Evolutionary conservation across 2,329 filamentous ascomycete genomes (phyloP), one percentile per base, ranked within the genome.

Genomic region (Aureobasidium pullulans): DNA sequence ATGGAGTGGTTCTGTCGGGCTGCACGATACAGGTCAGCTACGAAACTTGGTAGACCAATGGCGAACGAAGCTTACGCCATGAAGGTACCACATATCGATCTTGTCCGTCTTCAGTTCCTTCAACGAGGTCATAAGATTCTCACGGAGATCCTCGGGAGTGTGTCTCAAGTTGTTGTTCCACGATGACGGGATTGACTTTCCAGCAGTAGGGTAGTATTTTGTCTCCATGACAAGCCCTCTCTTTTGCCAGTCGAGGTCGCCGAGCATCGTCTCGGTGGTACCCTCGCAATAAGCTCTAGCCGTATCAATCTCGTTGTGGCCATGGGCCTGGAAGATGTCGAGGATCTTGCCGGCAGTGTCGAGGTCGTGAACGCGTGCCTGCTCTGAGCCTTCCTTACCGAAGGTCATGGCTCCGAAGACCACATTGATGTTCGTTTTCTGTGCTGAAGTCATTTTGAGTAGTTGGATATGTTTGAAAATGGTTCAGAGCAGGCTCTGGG

Each of bases 31-130:
- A 34, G 31, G 11, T 60, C 10, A 60, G 57, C 36, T 40, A 13
- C 42, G 19, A 13, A 28, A 29, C 6, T 10, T 5, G 5, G 15
- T 34, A 37, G 15, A 8, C 5, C 23, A 6, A 19, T 10, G 19
- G 2, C 13, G 29, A 15, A 9, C 9, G 6, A 29, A 23, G 6
- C 48, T 48, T 54, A 60, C 48, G 1, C 71, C 74, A 62, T 82
- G 79, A 2, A 82, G 72, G 61, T 81, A 82, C 65, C 73, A 79
- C 53, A 79, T 74, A 40, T 81, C 72, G 2, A 81, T 67, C 60
- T 72, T 73, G 29, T 71, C 66, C 0, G 71, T 67, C 36, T 72
- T 66, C 13, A 80, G 68, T 1, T 73, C 75, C 40, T 68, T 61
- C 31, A 79, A 62, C 15, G 73, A 75, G 9, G 70, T 66, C 34